Conservation (phyloP, 2,329 filamentous ascomycete species). For the Mycosphaerella arachidis region DNA sequence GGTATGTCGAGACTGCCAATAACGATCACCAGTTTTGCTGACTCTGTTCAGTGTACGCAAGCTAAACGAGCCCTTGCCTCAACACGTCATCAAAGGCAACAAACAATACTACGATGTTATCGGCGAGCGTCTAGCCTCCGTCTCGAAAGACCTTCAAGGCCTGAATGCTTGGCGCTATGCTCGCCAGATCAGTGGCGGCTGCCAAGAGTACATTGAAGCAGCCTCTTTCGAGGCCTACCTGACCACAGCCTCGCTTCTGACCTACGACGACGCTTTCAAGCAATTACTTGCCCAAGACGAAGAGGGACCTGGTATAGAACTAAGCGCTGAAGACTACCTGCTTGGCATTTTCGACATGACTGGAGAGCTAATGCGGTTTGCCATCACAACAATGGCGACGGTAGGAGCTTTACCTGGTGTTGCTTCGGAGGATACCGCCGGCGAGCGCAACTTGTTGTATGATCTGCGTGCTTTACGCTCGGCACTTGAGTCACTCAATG, state of each 20-base stretch:
- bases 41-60: conserved; percentile 54
- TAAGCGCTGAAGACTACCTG: conserved; percentile 81
- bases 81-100: conserved; percentile 66
- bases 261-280: conserved; percentile 54
- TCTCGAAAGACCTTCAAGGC: conserved; percentile 69
- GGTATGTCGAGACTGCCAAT: conserved; percentile 42
- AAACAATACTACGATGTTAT: conserved; percentile 68
- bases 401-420: conserved; percentile 55
- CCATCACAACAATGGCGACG: conserved; percentile 80
- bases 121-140: conserved; percentile 58
- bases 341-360: conserved; percentile 90
- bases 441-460: conserved; percentile 60
- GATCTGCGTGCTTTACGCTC: conserved; percentile 77
- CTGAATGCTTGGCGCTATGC: conserved; percentile 81
- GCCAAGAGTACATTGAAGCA: conserved; percentile 94
- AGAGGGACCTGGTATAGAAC: conserved; percentile 49
- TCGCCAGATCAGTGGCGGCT: conserved; percentile 68
- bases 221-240: conserved; percentile 87
- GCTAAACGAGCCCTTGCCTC: conserved; percentile 58
- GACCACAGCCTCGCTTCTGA: conserved; percentile 68
- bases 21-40: not conserved
- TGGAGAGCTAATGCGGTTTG: conserved; percentile 95
- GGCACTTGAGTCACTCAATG: conserved; percentile 68
- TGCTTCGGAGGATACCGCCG: not conserved
- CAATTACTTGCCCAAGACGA: conserved; percentile 36